Evolutionary conservation across 2,329 filamentous ascomycete species (phyloP), one percentile per base, ranked within the genome.

Genomic region (Aspergillus aculeatinus): DNA sequence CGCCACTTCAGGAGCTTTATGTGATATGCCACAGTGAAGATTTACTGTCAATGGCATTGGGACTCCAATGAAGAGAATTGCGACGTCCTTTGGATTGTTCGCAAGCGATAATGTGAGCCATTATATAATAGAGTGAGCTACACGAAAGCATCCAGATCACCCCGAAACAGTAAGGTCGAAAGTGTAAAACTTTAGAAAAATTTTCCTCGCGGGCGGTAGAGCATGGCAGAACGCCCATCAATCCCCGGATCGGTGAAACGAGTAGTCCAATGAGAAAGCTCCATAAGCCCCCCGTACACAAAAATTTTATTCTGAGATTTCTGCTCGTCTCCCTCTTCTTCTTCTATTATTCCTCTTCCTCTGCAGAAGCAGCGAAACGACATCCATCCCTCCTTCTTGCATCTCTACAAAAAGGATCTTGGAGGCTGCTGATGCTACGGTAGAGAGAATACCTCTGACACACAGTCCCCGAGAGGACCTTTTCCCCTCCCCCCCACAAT

Each of bases 391-490:
- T 55, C 57, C 61, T 55, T 63, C 61, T 51, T 39, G 58, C 63
- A 60, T 61, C 47, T 31, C 54, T 55, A 48, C 51, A 53, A 58
- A 59, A 58, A 65, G 63, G 65, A 64, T 72, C 66, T 68, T 68
- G 68, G 63, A 72, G 66, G 64, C 70, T 68, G 70, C 71, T 71
- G 66, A 76, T 76, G 75, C 71, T 73, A 73, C 69, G 71, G 67
- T 76, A 74, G 72, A 77, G 69, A 67, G 66, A 70, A 60, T 63
- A 66, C 61, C 65, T 60, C 57, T 64, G 58, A 60, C 64, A 63
- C 66, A 71, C 66, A 68, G 74, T 76, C 74, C 74, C 63, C 70
- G 69, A 68, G 74, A 76, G 74, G 74, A 76, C 74, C 70, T 65
- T 67, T 65, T 48, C 59, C 63, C 60, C 63, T 57, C 63, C 62